Percentiles rank a stretch among this genome's conserved stretches.
These are phyloP conservation scores for Stentor roeselii DNA, from an alignment of 73 alveolate species.

Conservation along the genomic window DNA sequence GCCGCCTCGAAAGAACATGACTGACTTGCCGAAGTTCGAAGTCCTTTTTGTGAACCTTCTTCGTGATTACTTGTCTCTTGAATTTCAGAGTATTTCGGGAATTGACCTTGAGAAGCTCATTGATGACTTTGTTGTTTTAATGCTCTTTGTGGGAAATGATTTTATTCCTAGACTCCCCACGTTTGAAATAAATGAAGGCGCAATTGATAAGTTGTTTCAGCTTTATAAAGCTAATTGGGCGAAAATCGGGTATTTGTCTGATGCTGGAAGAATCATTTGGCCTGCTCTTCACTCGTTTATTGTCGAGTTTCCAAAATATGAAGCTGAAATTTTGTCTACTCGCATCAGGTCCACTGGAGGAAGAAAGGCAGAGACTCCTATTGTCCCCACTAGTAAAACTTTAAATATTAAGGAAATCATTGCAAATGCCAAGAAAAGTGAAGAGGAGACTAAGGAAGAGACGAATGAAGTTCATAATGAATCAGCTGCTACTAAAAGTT, in stretches of 20 bases:
- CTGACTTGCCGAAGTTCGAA: constrained; percentile 59
- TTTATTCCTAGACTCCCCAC: constrained; percentile 93
- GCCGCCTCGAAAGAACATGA: constrained; percentile 51
- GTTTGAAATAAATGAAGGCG: constrained; percentile 89
- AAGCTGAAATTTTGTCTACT: neutral
- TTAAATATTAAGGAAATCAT: constrained; percentile 8
- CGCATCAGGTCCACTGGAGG: constrained; percentile 15
- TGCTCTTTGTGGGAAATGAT: constrained; percentile 98
- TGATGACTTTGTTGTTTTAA: constrained; percentile 96
- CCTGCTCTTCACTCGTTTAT: constrained; percentile 74
- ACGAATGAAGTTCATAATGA: neutral
- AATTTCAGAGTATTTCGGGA: constrained; percentile 67
- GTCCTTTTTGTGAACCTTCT: constrained; percentile 74
- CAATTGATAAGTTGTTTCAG: constrained; percentile 85
- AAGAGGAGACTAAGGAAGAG: constrained; percentile 24
- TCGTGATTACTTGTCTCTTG: constrained; percentile 92
- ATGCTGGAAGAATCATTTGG: constrained; percentile 90
- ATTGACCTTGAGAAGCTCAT: constrained; percentile 88
- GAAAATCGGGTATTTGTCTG: constrained; percentile 81
- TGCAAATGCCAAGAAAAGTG: neutral
- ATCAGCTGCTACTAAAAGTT: neutral
- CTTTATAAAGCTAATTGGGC: constrained; percentile 78
- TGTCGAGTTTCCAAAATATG: constrained; percentile 52
- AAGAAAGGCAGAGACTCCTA: constrained; percentile 31
- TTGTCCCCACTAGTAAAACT: constrained; percentile 11